Conservation (phyloP, 2,329 filamentous ascomycete genomes). For the Talaromyces albobiverticillius region DNA sequence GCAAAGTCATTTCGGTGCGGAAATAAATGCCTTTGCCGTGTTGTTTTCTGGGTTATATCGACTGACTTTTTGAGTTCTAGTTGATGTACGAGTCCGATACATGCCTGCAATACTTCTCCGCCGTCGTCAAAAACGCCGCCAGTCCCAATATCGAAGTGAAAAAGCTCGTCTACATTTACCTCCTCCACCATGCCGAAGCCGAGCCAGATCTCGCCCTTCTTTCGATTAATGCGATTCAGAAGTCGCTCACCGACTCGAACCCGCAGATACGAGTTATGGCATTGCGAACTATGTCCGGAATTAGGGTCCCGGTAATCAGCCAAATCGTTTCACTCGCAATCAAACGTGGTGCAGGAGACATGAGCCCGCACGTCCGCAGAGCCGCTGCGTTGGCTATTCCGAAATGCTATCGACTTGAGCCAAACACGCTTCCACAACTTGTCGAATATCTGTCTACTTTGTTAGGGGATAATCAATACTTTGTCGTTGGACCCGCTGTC, state of each 20-base stretch:
- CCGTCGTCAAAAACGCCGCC: slow-evolving; percentile 95
- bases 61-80: slow-evolving; percentile 45
- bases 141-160: slow-evolving; percentile 93
- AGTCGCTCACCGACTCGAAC: slow-evolving; percentile 88
- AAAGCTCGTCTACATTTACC: slow-evolving; percentile 97
- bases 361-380: slow-evolving; percentile 91
- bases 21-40: too few species aligned
- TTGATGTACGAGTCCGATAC: slow-evolving; percentile 94
- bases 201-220: slow-evolving; percentile 93
- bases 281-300: slow-evolving; percentile 93
- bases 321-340: slow-evolving; percentile 96
- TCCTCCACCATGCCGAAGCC: slow-evolving; percentile 92
- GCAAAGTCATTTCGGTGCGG: slow-evolving; percentile 77
- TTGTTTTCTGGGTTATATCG: too few species aligned
- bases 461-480: slow-evolving; percentile 89
- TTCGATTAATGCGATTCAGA: slow-evolving; percentile 98
- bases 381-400: slow-evolving; percentile 91
- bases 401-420: slow-evolving; percentile 91
- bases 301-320: slow-evolving; percentile 94
- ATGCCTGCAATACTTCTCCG: slow-evolving; percentile 92
- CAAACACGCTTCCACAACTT: slow-evolving; percentile 77
- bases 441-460: slow-evolving; percentile 76
- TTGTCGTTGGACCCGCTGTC: slow-evolving; percentile 91
- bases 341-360: slow-evolving; percentile 87
- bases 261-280: slow-evolving; percentile 89